Conservation (phyloP, 805 yeast genomes). For the Candida nanaspora region DNA sequence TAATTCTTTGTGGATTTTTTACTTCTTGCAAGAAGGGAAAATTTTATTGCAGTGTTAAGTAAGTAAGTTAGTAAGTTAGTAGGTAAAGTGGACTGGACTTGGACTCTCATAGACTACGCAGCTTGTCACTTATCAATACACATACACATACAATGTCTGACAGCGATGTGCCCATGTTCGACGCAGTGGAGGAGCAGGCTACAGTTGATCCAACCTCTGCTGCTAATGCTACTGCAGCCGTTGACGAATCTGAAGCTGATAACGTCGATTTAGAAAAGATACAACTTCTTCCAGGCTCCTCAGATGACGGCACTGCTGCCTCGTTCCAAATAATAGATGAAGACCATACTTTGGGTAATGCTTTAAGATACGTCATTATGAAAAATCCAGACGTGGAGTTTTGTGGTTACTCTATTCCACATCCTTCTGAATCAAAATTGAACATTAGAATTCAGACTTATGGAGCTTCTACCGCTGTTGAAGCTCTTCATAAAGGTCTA, state of each 20-base stretch:
- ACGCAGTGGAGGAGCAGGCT: too few relatives aligned
- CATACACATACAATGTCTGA: background rate
- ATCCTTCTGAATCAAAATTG: constrained; percentile 88
- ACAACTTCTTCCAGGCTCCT: constrained; percentile 71
- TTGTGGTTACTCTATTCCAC: constrained; percentile 98
- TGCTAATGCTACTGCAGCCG: background rate
- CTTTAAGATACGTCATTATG: constrained; percentile 90
- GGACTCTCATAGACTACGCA: too few relatives aligned
- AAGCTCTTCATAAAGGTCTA: constrained; percentile 87
- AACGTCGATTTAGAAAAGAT: constrained; percentile 47
- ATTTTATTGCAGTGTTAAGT: too few relatives aligned
- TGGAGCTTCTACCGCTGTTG: constrained; percentile 72
- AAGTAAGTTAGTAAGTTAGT: too few relatives aligned
- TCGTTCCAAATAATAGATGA: constrained; percentile 90
- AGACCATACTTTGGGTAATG: constrained; percentile 94
- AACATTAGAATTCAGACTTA: constrained; percentile 93
- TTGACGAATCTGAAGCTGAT: constrained; percentile 1
- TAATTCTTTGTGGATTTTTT: too few relatives aligned
- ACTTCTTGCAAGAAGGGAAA: too few relatives aligned
- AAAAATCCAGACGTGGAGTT: constrained; percentile 97
- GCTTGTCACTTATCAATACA: background rate
- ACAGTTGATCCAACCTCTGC: too few relatives aligned
- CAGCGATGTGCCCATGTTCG: constrained; percentile 7
- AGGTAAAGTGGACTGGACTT: too few relatives aligned
- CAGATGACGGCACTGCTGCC: constrained; percentile 91